Base-by-base conservation (phyloP, 2,329 filamentous ascomycete species). In the Karstenula rhodostoma region DNA sequence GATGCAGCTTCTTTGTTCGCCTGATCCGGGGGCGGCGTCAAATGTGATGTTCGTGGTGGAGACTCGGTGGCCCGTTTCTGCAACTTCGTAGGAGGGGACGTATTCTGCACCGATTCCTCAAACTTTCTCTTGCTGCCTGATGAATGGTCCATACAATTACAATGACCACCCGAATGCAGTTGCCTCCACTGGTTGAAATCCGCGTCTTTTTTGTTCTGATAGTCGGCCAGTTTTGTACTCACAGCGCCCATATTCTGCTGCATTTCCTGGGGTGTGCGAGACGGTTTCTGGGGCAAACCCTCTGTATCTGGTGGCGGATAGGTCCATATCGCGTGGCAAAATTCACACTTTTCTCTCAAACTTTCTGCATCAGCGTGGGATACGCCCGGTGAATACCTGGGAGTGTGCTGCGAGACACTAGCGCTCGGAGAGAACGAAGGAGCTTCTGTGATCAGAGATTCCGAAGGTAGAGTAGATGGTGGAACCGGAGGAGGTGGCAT, bases 401-500 rank as follows among this genome's bases (percentile, higher is more conserved):
- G n/a, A 15, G 17, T 13, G 4, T 25, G 12, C 15, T 54, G 51
- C 19, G 32, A 35, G 23, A 32, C 15, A 22, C 1, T 19, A 25
- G 32, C 10, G 6, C 32, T 43, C 6, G 29, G 5, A 7, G 43
- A 17, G 25, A 22, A 25, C 23, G 29, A 37, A 13, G 42, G 17
- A 37, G 7, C 7, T 4, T 49, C 33, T 15, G 15, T 10, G 15
- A 33, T 8, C 17, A 10, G 7, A 29, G 23, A n/a, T 23, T 25
- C 23, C 22, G 44, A 17, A 19, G 54, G 29, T 13, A 32, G 19
- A 10, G 13, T 25, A 13, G 35, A 6, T 12, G 52, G 17, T 25
- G 52, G 40, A 12, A 46, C 29, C 12, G 52, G 52, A 4, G 52
- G 52, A 15, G 52, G 52, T 4, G 52, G 52, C 52, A 55, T 55